phyloP scores from a whole-genome alignment of 2,329 filamentous ascomycete species.

The Septoria petroselini region DNA sequence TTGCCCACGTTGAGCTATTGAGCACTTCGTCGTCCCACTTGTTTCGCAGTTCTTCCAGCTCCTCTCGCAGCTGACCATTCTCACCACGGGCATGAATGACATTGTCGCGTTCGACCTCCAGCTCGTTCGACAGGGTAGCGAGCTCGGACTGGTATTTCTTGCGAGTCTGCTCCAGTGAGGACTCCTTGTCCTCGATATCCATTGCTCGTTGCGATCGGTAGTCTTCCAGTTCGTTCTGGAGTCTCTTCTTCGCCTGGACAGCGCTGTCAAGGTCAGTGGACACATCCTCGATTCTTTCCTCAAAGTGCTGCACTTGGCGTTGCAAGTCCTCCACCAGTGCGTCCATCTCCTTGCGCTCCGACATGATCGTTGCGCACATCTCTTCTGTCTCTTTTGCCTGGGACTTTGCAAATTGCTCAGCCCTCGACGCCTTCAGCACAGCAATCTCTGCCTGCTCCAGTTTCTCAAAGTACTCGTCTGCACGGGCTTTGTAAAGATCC shows the following conservation, averaged over 20 bases:
- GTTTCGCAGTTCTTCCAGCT: conserved; percentile 86
- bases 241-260: conserved; percentile 83
- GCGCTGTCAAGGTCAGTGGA: conserved; percentile 84
- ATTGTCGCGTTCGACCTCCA: conserved; percentile 91
- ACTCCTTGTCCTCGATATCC: conserved; percentile 95
- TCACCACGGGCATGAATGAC: conserved; percentile 78
- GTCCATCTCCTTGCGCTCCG: conserved; percentile 89
- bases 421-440: conserved; percentile 84
- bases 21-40: conserved; percentile 99
- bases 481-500: conserved; percentile 82
- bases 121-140: conserved; percentile 81
- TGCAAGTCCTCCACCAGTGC: conserved; percentile 83
- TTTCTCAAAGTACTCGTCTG: conserved; percentile 96
- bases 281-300: conserved; percentile 87
- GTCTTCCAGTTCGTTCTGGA: conserved; percentile 96
- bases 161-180: conserved; percentile 91
- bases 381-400: conserved; percentile 91
- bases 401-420: conserved; percentile 88
- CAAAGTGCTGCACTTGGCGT: conserved; percentile 80
- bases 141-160: conserved; percentile 97
- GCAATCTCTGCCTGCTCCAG: conserved; percentile 95
- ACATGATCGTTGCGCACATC: conserved; percentile 82
- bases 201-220: conserved; percentile 93
- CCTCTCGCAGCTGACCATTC: conserved; percentile 84
- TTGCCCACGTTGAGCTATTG: conserved; percentile 96